These are phyloP conservation scores for Phaeotremella skinneri DNA, from an alignment of 768 basidiomycete genomes.

Conservation along the genomic window DNA sequence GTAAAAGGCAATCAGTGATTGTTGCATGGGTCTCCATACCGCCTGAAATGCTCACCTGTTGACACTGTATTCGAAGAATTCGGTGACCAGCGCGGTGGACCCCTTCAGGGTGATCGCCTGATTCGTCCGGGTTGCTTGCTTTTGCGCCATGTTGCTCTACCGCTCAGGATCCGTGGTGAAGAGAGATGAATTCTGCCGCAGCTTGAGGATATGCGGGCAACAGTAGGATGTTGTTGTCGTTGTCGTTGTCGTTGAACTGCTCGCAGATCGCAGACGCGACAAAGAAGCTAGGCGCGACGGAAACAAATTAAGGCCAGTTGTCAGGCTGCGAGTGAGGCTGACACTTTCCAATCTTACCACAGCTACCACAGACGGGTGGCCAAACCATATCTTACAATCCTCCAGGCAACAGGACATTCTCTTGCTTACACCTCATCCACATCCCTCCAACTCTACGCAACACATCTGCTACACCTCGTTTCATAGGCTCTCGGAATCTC, in stretches of 20 bases:
- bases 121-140: slow-evolving; percentile 46
- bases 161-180: too few relatives aligned
- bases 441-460: too few relatives aligned
- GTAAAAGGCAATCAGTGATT: neutral
- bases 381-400: too few relatives aligned
- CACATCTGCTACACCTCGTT: too few relatives aligned
- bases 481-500: too few relatives aligned
- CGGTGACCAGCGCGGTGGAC: slow-evolving; percentile 86
- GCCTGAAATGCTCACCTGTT: slow-evolving; percentile 81
- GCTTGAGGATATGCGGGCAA: too few relatives aligned
- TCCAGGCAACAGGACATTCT: too few relatives aligned
- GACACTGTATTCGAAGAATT: slow-evolving; percentile 99
- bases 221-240: too few relatives aligned
- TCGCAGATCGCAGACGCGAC: neutral
- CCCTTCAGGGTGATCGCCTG: slow-evolving; percentile 86
- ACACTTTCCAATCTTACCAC: neutral
- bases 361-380: neutral
- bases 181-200: too few relatives aligned
- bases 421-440: too few relatives aligned
- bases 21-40: too few relatives aligned
- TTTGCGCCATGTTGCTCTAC: slow-evolving; percentile 49
- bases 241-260: too few relatives aligned
- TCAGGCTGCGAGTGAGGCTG: neutral
- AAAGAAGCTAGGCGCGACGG: slow-evolving; percentile 1
- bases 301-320: neutral